A percentile compares a stretch with the other conserved stretches of the same genome.
Conservation (phyloP, 805 yeast species). For the Sugiyamaella marilandica region DNA sequence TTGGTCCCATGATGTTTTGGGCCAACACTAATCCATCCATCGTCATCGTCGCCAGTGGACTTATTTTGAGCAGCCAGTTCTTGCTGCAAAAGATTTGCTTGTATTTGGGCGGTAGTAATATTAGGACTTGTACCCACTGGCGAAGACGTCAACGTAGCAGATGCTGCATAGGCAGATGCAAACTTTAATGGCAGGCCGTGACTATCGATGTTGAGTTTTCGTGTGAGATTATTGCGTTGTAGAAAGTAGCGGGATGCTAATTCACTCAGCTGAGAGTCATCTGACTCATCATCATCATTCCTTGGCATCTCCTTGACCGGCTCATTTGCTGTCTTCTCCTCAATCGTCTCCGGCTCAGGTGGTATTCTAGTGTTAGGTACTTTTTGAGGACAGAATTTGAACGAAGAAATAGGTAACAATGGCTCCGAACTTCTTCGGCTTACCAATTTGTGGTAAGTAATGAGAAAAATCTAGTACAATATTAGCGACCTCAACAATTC, state of each 20-base stretch:
- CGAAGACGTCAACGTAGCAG: background rate
- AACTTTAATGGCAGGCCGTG: constrained; percentile 5
- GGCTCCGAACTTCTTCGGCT: no score
- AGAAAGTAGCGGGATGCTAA: constrained; percentile 9
- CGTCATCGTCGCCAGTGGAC: constrained; percentile 13
- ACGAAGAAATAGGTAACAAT: no score
- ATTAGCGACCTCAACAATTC: no score
- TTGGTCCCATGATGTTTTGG: constrained; percentile 16
- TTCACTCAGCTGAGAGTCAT: constrained; percentile 6
- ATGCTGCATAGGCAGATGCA: constrained; percentile 1
- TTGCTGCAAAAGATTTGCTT: background rate
- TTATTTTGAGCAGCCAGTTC: background rate
- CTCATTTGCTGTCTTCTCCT: no score
- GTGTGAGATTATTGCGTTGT: constrained; percentile 4
- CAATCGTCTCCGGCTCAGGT: no score
- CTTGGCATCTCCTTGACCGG: no score
- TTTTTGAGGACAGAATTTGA: no score
- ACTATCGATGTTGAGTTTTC: constrained; percentile 1
- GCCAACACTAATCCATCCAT: constrained; percentile 26
- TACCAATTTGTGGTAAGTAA: no score
- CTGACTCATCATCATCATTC: constrained; percentile 5
- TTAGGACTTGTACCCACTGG: background rate
- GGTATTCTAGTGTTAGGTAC: no score
- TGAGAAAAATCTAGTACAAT: no score
- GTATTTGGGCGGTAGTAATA: background rate